phyloP scores from a whole-genome alignment of 2,329 filamentous ascomycete genomes.

The Sporothrix inflata region DNA sequence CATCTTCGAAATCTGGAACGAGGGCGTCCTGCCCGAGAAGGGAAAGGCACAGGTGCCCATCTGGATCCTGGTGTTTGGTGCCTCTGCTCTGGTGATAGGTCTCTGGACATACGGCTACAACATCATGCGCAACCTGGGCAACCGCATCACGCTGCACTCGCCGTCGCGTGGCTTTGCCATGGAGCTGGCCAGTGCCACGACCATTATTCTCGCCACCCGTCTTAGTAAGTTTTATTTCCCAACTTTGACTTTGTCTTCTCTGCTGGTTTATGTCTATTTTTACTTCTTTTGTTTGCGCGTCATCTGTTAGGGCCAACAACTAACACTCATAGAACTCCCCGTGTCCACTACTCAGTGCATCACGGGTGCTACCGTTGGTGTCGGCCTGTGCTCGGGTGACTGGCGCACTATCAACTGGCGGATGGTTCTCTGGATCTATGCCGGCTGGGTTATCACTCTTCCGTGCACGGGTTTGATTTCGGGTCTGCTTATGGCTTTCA shows the following conservation, averaged over 20 bases:
- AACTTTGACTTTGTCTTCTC: background rate
- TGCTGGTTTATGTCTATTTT: constrained; percentile 32
- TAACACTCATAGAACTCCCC: constrained; percentile 51
- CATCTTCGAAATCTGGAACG: constrained; percentile 63
- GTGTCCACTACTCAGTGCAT: constrained; percentile 69
- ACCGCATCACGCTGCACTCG: constrained; percentile 61
- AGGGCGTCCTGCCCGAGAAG: constrained; percentile 47
- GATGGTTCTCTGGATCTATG: constrained; percentile 63
- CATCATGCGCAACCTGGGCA: constrained; percentile 63
- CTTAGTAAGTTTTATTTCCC: constrained; percentile 44
- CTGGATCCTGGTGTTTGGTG: constrained; percentile 58
- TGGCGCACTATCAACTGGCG: constrained; percentile 65
- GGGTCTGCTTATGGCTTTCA: constrained; percentile 63
- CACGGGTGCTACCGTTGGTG: constrained; percentile 64
- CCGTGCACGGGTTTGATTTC: constrained; percentile 60
- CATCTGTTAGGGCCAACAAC: background rate
- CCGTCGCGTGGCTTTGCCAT: constrained; percentile 58
- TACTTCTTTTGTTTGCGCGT: no score
- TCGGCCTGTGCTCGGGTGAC: constrained; percentile 63
- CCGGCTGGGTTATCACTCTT: constrained; percentile 64
- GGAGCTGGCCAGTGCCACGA: constrained; percentile 64
- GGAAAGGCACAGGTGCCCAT: constrained; percentile 55
- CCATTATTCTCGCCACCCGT: constrained; percentile 66
- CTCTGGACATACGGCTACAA: constrained; percentile 66
- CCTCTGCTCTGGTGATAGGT: constrained; percentile 50